Evolutionary conservation across 139 green algal genomes (phyloP).

Genomic region (Chlorella sp.): DNA sequence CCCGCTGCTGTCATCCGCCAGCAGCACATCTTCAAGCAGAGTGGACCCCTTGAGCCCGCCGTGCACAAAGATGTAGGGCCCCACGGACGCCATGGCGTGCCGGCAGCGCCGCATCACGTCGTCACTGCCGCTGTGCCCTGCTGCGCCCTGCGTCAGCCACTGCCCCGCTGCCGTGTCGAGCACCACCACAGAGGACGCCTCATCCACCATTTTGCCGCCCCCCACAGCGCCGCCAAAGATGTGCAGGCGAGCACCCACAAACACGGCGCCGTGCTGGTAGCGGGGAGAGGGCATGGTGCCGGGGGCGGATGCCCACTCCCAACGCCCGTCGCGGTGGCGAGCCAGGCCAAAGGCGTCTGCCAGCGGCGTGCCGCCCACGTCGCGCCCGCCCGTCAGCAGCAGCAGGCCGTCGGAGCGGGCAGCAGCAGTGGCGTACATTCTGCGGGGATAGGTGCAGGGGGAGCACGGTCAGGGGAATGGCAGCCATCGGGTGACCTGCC

Average conservation of each 20-base stretch:
- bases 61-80: constrained; percentile 95
- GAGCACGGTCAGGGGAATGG: not conserved
- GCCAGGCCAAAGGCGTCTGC: constrained; percentile 96
- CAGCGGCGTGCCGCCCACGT: constrained; percentile 82
- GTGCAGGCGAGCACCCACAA: constrained; percentile 94
- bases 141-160: constrained; percentile 39
- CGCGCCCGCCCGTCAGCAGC: constrained; percentile 94
- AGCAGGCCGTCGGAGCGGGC: constrained; percentile 94
- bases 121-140: constrained; percentile 1
- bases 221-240: constrained; percentile 96
- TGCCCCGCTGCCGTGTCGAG: constrained; percentile 89
- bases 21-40: constrained; percentile 89
- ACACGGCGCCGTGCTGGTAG: constrained; percentile 97
- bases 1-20: constrained; percentile 78
- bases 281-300: constrained; percentile 88
- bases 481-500: not conserved
- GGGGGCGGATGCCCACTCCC: constrained; percentile 98
- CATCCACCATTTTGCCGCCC: constrained; percentile 95
- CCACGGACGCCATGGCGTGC: constrained; percentile 89
- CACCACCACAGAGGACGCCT: constrained; percentile 78
- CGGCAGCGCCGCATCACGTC: constrained; percentile 65
- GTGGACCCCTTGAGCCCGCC: constrained; percentile 85
- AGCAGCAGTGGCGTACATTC: constrained; percentile 97
- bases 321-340: constrained; percentile 96
- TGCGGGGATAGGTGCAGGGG: constrained; percentile 33